These are phyloP conservation scores for Candida cerambycidarum DNA, from an alignment of 805 yeast genomes.

Conservation along the genomic window DNA sequence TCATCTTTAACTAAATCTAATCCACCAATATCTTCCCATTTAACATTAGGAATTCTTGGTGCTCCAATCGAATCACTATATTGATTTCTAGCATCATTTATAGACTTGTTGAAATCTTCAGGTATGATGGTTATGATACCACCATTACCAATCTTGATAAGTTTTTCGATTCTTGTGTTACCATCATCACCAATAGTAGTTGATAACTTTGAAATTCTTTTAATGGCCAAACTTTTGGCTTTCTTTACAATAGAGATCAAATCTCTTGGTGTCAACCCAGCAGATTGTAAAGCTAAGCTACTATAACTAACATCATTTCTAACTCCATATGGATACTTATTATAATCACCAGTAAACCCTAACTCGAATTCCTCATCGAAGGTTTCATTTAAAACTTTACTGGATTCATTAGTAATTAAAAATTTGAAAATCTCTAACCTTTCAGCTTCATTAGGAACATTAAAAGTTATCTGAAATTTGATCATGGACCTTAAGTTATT, in stretches of 20 bases:
- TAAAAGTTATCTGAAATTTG: conserved; percentile 73
- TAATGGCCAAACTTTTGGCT: conserved; percentile 59
- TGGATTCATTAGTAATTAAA: conserved; percentile 32
- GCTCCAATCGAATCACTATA: conserved; percentile 96
- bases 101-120: conserved; percentile 65
- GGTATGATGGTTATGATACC: conserved; percentile 56
- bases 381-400: neutral
- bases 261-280: conserved; percentile 89
- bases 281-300: conserved; percentile 77
- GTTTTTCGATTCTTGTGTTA: conserved; percentile 17
- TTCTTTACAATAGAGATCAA: conserved; percentile 65
- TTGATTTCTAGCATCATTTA: conserved; percentile 78
- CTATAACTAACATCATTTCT: conserved; percentile 51
- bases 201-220: conserved; percentile 39
- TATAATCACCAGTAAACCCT: conserved; percentile 18
- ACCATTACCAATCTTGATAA: conserved; percentile 49
- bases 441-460: conserved; percentile 79
- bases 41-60: conserved; percentile 90
- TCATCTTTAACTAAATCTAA: conserved; percentile 87
- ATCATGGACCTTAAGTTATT: conserved; percentile 64
- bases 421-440: conserved; percentile 61
- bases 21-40: conserved; percentile 98
- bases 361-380: conserved; percentile 16
- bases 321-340: conserved; percentile 20
- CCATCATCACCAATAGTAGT: neutral